Evolutionary conservation across 257 asterid species (phyloP), one percentile per base, ranked within the genome.

Genomic region (Cordia subcordata): DNA sequence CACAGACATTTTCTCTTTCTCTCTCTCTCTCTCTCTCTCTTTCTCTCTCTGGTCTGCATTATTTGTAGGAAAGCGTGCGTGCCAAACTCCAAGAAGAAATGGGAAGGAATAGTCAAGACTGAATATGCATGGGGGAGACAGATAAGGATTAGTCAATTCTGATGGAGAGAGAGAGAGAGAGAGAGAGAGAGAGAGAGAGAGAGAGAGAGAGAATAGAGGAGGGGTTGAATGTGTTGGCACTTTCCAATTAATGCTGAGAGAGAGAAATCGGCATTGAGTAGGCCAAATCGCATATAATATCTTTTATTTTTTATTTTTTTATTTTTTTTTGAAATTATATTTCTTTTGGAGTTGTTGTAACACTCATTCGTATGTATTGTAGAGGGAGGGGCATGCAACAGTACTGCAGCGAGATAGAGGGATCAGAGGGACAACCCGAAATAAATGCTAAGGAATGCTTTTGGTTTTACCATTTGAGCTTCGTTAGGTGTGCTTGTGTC

Each of bases 371-470:
- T 37, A 64, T 33, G 10, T 20, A 42, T 33, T 42, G 2, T 13
- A 19, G 15, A 13, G n/a, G n/a, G n/a, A 27, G 47, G 54, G 23
- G 37, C 15, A 11, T 11, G 35, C 35, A 27, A 27, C 35, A 1
- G 35, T 27, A 6, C 35, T n/a, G n/a, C n/a, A 50, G 16, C 19
- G 54, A 16, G 5, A 55, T 52, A 17, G 53, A 70, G 20, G 68
- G 54, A 70, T 76, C 88, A 88, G 93, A 83, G 88, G 95, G 95
- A 85, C 96, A 88, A 81, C 95, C 96, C 93, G 95, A 88, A 88
- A 88, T 88, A 88, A 88, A 88, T 88, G 96, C 95, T 62, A 57
- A 62, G n/a, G n/a, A n/a, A n/a, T n/a, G n/a, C 55, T 42, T 27
- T 27, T 73, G 46, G 52, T 73, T 66, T 80, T 77, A 78, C 73